phyloP scores from a whole-genome alignment of 2,329 filamentous ascomycete species.

The Thielaviopsis ethacetica region DNA sequence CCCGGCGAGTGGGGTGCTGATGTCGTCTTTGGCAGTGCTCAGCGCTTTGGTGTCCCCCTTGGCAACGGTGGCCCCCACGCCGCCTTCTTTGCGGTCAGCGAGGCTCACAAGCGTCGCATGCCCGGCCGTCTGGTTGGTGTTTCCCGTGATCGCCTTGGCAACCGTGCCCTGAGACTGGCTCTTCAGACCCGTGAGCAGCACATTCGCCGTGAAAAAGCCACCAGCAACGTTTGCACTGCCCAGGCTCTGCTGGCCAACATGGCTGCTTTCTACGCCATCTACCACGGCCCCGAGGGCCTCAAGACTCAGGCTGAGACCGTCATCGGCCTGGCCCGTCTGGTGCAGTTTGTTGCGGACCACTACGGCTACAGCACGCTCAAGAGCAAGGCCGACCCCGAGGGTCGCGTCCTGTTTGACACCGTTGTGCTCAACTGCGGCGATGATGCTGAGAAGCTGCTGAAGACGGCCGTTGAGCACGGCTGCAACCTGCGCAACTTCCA shows the following conservation, averaged over 20 bases:
- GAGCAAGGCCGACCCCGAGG: conserved; percentile 37
- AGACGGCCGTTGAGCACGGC: conserved; percentile 5
- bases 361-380: conserved; percentile 48
- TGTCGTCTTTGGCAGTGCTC: conserved; percentile 83
- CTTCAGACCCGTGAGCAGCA: conserved; percentile 92
- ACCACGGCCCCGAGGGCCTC: conserved; percentile 74
- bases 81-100: conserved; percentile 83
- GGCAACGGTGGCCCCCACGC: conserved; percentile 92
- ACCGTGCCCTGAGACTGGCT: conserved; percentile 65
- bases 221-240: conserved; percentile 92
- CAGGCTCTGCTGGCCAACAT: conserved; percentile 91
- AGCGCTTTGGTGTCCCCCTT: conserved; percentile 81
- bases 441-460: conserved; percentile 24
- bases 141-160: conserved; percentile 76
- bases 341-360: conserved; percentile 47
- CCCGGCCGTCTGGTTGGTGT: conserved; percentile 80
- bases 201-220: conserved; percentile 89
- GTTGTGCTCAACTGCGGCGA: conserved; percentile 44
- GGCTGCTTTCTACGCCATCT: conserved; percentile 86
- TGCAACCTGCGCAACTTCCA: conserved; percentile 17
- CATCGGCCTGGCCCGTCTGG: conserved; percentile 51
- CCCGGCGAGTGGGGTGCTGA: conserved; percentile 92
- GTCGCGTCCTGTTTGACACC: conserved; percentile 60
- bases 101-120: conserved; percentile 88
- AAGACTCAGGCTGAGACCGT: conserved; percentile 69